Conservation (phyloP, 169 alveolate species). For the Besnoitia besnoiti region DNA sequence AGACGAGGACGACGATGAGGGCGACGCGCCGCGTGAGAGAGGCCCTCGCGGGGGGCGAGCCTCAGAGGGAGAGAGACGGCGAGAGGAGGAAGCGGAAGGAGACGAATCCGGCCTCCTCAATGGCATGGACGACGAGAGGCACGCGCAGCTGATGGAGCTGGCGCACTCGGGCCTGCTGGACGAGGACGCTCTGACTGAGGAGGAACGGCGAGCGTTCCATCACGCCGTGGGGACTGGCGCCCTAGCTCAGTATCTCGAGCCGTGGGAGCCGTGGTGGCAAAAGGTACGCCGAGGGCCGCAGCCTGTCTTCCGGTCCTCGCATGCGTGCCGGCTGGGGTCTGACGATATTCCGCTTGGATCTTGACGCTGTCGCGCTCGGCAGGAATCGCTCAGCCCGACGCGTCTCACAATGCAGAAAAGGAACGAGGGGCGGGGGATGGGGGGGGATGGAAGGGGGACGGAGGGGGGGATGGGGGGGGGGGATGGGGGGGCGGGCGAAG, state of each 20-base stretch:
- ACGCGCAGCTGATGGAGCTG: constrained; percentile 50
- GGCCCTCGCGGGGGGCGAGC: neutral
- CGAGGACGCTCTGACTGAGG: constrained; percentile 36
- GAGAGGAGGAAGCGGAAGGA: neutral
- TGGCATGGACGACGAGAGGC: constrained; percentile 37
- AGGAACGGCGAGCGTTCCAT: constrained; percentile 36
- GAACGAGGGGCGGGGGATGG: too few species aligned
- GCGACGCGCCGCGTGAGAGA: neutral
- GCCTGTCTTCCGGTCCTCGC: too few species aligned
- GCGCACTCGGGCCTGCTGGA: constrained; percentile 32
- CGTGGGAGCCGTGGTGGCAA: constrained; percentile 62
- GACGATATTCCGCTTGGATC: too few species aligned
- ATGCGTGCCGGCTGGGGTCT: too few species aligned
- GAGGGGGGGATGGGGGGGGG: too few species aligned
- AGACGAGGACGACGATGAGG: constrained; percentile 4
- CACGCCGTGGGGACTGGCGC: constrained; percentile 26
- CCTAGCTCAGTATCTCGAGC: constrained; percentile 36
- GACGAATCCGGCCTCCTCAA: neutral
- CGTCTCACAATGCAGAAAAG: too few species aligned
- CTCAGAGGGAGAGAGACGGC: neutral
- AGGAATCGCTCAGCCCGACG: too few species aligned
- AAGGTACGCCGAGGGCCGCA: neutral
- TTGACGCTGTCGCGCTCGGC: too few species aligned
- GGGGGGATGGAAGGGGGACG: too few species aligned
- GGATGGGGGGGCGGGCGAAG: too few species aligned